These are phyloP conservation scores for Typha latifolia DNA, from an alignment of 176 grass and related monocot genomes.

Conservation along the genomic window DNA sequence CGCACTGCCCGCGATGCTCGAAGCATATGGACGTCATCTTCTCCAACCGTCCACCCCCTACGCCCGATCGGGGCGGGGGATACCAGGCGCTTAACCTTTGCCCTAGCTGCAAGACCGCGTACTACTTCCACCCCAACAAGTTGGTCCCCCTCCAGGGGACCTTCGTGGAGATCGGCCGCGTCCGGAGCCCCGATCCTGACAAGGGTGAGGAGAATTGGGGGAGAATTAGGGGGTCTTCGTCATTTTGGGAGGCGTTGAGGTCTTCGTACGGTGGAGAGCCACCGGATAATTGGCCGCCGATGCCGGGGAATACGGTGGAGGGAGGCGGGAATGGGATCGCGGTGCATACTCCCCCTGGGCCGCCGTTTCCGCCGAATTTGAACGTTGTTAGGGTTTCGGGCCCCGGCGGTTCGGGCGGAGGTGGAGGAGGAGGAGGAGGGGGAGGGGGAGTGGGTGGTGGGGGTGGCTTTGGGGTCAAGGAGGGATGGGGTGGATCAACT, in stretches of 20 bases:
- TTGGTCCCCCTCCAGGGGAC: constrained; percentile 83
- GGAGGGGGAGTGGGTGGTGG: constrained; percentile 20
- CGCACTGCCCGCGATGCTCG: constrained; percentile 95
- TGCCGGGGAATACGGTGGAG: constrained; percentile 7
- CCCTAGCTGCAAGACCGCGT: constrained; percentile 88
- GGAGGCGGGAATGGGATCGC: constrained; percentile 50
- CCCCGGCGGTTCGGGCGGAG: constrained; percentile 48
- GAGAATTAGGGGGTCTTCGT: constrained; percentile 29
- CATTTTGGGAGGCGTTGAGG: constrained; percentile 40
- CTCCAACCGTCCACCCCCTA: constrained; percentile 43
- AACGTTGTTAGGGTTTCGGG: constrained; percentile 73
- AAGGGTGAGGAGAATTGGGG: constrained; percentile 8
- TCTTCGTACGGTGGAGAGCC: constrained; percentile 47
- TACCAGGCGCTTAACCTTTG: constrained; percentile 95
- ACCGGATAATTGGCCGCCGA: constrained; percentile 29
- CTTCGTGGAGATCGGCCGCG: constrained; percentile 93
- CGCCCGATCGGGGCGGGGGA: constrained; percentile 28
- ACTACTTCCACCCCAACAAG: constrained; percentile 77
- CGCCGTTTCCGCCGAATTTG: constrained; percentile 77
- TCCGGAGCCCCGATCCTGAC: constrained; percentile 32
- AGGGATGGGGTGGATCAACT: constrained; percentile 86
- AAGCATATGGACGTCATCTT: constrained; percentile 96
- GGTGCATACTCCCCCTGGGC: constrained; percentile 75
- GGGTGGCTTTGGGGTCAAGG: constrained; percentile 50
- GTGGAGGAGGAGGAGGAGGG: constrained; percentile 51